Percentiles rank a stretch among this genome's conserved stretches.
Conservation (phyloP, 148 eudicot genomes). For the Hydrangea macrophylla region DNA sequence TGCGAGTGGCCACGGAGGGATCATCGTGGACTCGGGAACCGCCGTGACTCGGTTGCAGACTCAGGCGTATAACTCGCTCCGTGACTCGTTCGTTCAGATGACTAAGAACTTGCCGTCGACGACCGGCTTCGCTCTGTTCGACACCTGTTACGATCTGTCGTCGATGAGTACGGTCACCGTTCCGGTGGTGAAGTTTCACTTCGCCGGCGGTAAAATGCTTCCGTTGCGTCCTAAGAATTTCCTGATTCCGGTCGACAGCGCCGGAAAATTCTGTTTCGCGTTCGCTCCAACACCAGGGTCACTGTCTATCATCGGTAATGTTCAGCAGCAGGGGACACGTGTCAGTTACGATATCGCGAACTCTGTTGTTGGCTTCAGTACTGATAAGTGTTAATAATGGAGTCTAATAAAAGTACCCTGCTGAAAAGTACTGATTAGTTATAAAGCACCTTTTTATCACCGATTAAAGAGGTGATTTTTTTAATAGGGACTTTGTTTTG, state of each 20-base stretch:
- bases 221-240: conserved; percentile 46
- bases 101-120: conserved; percentile 29
- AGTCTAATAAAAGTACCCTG: not conserved
- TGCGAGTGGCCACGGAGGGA: conserved; percentile 44
- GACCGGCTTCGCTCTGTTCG: conserved; percentile 38
- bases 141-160: conserved; percentile 64
- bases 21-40: conserved; percentile 68
- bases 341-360: conserved; percentile 39
- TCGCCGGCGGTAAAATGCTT: conserved; percentile 48
- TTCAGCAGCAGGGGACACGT: conserved; percentile 58
- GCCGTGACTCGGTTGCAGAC: conserved; percentile 51
- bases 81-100: conserved; percentile 38
- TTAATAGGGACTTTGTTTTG: no score
- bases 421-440: no score
- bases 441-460: not conserved
- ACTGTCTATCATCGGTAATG: conserved; percentile 47
- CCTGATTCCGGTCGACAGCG: conserved; percentile 44
- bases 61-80: conserved; percentile 44
- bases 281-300: conserved; percentile 39
- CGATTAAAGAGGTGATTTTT: not conserved
- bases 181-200: conserved; percentile 54
- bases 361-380: conserved; percentile 32
- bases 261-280: conserved; percentile 47
- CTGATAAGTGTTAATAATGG: conserved; percentile 35
- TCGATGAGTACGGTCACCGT: conserved; percentile 22